Percentiles rank a stretch among this genome's conserved stretches.
phyloP scores from a whole-genome alignment of 2,329 filamentous ascomycete species.

The Tolypocladium album region DNA sequence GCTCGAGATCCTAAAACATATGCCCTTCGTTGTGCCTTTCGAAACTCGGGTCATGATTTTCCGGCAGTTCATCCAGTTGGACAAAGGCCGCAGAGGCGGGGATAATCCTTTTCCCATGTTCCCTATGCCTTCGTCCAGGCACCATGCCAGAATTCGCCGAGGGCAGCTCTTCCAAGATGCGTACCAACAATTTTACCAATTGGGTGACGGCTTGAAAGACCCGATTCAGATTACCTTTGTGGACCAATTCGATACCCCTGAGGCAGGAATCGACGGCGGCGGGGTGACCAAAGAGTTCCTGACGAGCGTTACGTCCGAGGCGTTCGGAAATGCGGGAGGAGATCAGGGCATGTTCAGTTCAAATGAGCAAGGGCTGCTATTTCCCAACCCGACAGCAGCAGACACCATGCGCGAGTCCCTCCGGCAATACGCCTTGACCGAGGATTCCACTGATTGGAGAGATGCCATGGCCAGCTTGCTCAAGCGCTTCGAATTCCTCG shows the following conservation, averaged over 20 bases:
- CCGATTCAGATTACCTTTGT: slow-evolving; percentile 95
- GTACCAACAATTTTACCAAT: slow-evolving; percentile 67
- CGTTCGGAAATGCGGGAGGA: slow-evolving; percentile 50
- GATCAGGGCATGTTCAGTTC: slow-evolving; percentile 58
- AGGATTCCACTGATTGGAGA: slow-evolving; percentile 45
- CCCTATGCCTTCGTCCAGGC: slow-evolving; percentile 34
- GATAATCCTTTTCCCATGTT: slow-evolving; percentile 4
- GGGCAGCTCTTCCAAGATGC: slow-evolving; percentile 79
- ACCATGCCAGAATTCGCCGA: slow-evolving; percentile 72
- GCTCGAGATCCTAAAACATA: slow-evolving; percentile 83
- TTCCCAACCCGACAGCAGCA: slow-evolving; percentile 71
- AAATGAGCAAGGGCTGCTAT: slow-evolving; percentile 78
- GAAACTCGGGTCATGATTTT: slow-evolving; percentile 86
- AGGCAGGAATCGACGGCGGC: slow-evolving; percentile 93
- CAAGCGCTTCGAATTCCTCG: slow-evolving; percentile 78
- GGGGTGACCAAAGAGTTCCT: slow-evolving; percentile 97
- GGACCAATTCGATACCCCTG: slow-evolving; percentile 74
- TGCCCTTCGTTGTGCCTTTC: slow-evolving; percentile 96
- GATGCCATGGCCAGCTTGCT: slow-evolving; percentile 50
- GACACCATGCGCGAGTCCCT: slow-evolving; percentile 57
- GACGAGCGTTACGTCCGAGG: slow-evolving; percentile 76
- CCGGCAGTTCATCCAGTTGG: slow-evolving; percentile 77
- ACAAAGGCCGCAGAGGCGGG: slow-evolving; percentile 28
- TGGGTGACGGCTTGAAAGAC: slow-evolving; percentile 80
- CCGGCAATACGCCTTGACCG: slow-evolving; percentile 36